Conservation (phyloP, 1,284 basidiomycete genomes). For the Paramarasmius palmivorus region DNA sequence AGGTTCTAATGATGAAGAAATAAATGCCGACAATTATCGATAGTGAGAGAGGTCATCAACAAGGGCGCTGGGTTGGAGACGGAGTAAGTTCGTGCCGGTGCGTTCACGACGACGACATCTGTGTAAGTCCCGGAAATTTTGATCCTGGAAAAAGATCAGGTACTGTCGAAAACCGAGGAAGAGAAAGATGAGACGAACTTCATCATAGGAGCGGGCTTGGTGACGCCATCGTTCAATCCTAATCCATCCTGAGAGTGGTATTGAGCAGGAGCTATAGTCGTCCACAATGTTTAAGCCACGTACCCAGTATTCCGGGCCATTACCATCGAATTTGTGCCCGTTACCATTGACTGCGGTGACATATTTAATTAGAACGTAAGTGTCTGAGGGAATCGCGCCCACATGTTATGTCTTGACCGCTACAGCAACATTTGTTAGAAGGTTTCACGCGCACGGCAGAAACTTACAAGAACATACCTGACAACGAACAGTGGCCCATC, state of each 20-base stretch:
- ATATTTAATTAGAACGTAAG: neutral
- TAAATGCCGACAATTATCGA: slow-evolving; percentile 48
- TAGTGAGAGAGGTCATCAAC: slow-evolving; percentile 32
- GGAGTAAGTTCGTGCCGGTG: slow-evolving; percentile 39
- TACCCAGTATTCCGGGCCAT: slow-evolving; percentile 46
- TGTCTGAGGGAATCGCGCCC: neutral
- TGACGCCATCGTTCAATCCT: slow-evolving; percentile 33
- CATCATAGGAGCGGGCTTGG: slow-evolving; percentile 53
- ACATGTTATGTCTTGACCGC: slow-evolving; percentile 5
- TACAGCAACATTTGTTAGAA: neutral
- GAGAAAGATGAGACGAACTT: slow-evolving; percentile 27
- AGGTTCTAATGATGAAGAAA: neutral
- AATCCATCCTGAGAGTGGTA: slow-evolving; percentile 32
- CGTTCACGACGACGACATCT: slow-evolving; percentile 46
- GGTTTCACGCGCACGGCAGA: slow-evolving; percentile 4
- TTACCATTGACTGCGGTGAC: slow-evolving; percentile 38
- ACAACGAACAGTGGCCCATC: slow-evolving; percentile 44
- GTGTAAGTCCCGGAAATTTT: slow-evolving; percentile 52
- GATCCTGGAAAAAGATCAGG: slow-evolving; percentile 35
- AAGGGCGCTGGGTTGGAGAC: slow-evolving; percentile 39
- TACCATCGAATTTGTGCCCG: slow-evolving; percentile 45
- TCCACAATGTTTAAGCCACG: too few relatives aligned
- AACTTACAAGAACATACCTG: slow-evolving; percentile 21
- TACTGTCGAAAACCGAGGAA: slow-evolving; percentile 6
- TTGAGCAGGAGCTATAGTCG: too few relatives aligned